Percentiles rank a stretch among this genome's conserved stretches.
Evolutionary conservation across 306 rosid genomes (phyloP).

Genomic region (Medicago arabica): DNA sequence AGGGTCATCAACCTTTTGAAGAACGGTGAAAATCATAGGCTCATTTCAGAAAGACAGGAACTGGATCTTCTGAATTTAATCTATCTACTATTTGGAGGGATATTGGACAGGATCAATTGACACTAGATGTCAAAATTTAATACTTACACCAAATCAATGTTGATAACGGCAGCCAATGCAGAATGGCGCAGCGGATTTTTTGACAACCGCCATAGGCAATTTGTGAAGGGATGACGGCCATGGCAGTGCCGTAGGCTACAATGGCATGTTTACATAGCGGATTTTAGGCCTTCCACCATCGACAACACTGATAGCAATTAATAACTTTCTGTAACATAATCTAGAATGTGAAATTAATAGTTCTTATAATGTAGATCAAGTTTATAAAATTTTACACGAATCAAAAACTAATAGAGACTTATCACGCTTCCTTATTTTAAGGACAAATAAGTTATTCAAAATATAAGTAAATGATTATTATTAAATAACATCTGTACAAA

Average conservation of each 20-base stretch:
- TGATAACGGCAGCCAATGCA: neutral
- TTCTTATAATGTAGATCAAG: constrained; percentile 7
- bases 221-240: neutral
- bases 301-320: neutral
- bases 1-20: neutral
- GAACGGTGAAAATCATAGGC: neutral
- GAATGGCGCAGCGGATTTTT: neutral
- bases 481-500: neutral
- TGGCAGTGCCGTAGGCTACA: neutral
- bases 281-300: neutral
- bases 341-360: neutral
- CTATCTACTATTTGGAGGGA: neutral
- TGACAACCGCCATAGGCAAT: neutral
- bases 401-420: neutral
- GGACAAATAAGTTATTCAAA: neutral
- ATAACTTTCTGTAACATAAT: neutral
- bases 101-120: too few relatives aligned
- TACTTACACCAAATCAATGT: neutral
- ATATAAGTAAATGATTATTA: constrained; percentile 1
- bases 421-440: neutral
- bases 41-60: neutral
- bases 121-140: neutral
- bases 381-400: neutral
- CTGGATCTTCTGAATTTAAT: neutral
- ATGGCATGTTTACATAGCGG: neutral